These are phyloP conservation scores for Penicillium decumbens DNA, from an alignment of 2,329 filamentous ascomycete species.

Conservation along the genomic window DNA sequence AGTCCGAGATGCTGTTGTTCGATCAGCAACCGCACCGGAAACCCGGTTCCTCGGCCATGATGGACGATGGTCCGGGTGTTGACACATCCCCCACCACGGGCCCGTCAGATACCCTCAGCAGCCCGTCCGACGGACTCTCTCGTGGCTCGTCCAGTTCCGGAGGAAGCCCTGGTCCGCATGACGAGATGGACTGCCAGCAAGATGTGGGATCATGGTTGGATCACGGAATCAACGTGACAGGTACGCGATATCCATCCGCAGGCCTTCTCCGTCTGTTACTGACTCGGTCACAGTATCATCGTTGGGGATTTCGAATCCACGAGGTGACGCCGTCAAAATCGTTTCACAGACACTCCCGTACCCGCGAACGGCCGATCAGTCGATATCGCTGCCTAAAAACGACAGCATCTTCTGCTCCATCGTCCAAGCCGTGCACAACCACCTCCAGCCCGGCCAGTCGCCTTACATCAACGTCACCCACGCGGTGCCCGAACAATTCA, in stretches of 20 bases:
- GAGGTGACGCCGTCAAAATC: conserved; percentile 49
- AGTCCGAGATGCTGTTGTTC: conserved; percentile 30
- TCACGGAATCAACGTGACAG: conserved; percentile 34
- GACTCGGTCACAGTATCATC: conserved; percentile 32
- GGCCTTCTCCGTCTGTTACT: conserved; percentile 1
- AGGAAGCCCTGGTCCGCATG: conserved; percentile 28
- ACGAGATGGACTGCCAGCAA: conserved; percentile 33
- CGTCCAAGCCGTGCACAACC: conserved; percentile 53
- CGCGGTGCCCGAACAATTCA: conserved; percentile 59
- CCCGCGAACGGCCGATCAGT: conserved; percentile 40
- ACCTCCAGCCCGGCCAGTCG: conserved; percentile 48
- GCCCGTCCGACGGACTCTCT: conserved; percentile 29
- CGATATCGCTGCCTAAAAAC: conserved; percentile 26
- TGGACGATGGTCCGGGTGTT: conserved; percentile 30
- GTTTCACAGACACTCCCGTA: conserved; percentile 59
- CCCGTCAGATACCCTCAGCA: conserved; percentile 28
- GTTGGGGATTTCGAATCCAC: conserved; percentile 33
- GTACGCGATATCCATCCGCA: conserved; percentile 24
- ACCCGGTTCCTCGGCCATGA: conserved; percentile 25
- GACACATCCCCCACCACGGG: conserved; percentile 25
- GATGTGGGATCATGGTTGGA: conserved; percentile 35
- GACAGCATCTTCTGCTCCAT: conserved; percentile 51
- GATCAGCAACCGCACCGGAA: conserved; percentile 26
- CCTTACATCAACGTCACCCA: conserved; percentile 63
- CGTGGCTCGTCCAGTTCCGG: conserved; percentile 31